Evolutionary conservation across 352 stramenopile species (phyloP).

Genomic region (Globisporangium paroecandrum): DNA sequence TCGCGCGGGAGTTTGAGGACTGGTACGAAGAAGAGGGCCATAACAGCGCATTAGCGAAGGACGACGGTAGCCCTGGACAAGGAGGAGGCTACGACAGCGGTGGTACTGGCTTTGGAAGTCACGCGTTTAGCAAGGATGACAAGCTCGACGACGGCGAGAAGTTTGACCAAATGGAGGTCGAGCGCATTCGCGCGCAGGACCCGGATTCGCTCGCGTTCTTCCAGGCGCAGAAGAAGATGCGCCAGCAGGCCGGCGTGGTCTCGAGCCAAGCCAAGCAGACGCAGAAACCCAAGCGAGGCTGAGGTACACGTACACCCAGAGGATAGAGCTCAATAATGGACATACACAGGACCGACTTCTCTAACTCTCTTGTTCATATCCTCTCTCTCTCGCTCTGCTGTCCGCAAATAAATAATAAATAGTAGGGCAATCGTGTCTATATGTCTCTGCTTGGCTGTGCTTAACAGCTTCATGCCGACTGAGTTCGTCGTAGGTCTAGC

Average conservation of each 20-base stretch:
- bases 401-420: neutral
- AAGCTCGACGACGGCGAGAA: conserved; percentile 90
- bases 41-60: conserved; percentile 35
- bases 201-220: conserved; percentile 92
- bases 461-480: too few relatives aligned
- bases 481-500: conserved; percentile 3
- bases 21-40: conserved; percentile 68
- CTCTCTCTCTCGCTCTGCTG: too few relatives aligned
- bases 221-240: conserved; percentile 87
- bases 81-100: conserved; percentile 12
- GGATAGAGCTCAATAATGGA: neutral
- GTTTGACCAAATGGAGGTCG: conserved; percentile 90
- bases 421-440: neutral
- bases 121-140: conserved; percentile 53
- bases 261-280: conserved; percentile 14
- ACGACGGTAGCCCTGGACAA: conserved; percentile 19
- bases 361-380: too few relatives aligned
- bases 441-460: too few relatives aligned
- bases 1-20: conserved; percentile 83
- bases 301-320: neutral
- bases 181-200: conserved; percentile 82
- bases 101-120: conserved; percentile 6
- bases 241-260: conserved; percentile 30
- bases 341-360: too few relatives aligned
- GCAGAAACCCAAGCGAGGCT: conserved; percentile 33